phyloP scores from a whole-genome alignment of 2,329 filamentous ascomycete genomes.

The Alternaria burnsii region DNA sequence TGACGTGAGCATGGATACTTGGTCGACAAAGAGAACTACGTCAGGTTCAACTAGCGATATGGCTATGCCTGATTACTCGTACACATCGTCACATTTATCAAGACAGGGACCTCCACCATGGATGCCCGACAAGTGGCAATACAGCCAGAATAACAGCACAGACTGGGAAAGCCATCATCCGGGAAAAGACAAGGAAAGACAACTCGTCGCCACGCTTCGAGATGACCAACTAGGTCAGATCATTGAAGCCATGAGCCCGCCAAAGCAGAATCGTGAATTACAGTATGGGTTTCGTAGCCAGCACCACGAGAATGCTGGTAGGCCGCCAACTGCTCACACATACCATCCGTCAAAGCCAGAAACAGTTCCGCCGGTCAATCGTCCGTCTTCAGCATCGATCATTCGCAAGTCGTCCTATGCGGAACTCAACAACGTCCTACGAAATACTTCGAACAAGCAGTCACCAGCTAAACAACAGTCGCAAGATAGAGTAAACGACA shows the following conservation, averaged over 20 bases:
- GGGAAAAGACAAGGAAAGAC: slow-evolving; percentile 20
- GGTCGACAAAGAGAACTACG: slow-evolving; percentile 26
- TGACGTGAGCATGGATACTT: slow-evolving; percentile 31
- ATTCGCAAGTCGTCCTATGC: slow-evolving; percentile 36
- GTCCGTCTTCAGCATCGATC: slow-evolving; percentile 36
- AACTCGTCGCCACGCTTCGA: slow-evolving; percentile 32
- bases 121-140: slow-evolving; percentile 9
- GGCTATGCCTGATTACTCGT: slow-evolving; percentile 29
- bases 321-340: slow-evolving; percentile 13
- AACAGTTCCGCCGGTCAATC: slow-evolving; percentile 19
- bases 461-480: slow-evolving; percentile 14
- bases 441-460: slow-evolving; percentile 20
- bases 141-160: slow-evolving; percentile 6
- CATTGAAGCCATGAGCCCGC: slow-evolving; percentile 36
- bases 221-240: slow-evolving; percentile 44
- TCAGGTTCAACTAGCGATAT: slow-evolving; percentile 24
- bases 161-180: slow-evolving; percentile 12
- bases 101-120: slow-evolving; percentile 20
- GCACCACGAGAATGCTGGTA: slow-evolving; percentile 6
- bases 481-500: slow-evolving; percentile 9
- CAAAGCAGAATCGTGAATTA: slow-evolving; percentile 67
- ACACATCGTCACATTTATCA: slow-evolving; percentile 16
- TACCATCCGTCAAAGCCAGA: slow-evolving; percentile 28
- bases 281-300: slow-evolving; percentile 1
- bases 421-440: slow-evolving; percentile 23